Evolutionary conservation across 1,284 basidiomycete genomes (phyloP).

Genomic region (Neotropicomus parvogracilis): DNA sequence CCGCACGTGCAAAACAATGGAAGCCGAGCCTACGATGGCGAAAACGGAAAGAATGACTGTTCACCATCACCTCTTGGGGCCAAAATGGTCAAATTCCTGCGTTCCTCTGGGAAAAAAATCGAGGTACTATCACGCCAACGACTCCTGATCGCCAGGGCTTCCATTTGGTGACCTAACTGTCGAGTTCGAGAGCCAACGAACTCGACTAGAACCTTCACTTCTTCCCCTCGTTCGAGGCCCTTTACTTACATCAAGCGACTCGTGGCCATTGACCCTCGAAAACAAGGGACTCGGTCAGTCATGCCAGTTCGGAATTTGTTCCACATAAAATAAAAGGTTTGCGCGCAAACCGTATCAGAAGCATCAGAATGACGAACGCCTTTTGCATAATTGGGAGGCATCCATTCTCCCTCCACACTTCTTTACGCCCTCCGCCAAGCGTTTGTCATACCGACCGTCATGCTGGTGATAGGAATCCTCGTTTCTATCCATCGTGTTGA

Average conservation of each 20-base stretch:
- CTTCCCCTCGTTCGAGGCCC: constrained; percentile 18
- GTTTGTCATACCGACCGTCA: constrained; percentile 10
- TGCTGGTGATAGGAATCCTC: constrained; percentile 12
- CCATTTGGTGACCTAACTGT: constrained; percentile 29
- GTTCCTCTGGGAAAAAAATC: constrained; percentile 23
- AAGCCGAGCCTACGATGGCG: constrained; percentile 24
- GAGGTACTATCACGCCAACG: constrained; percentile 22
- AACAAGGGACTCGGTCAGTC: constrained; percentile 14
- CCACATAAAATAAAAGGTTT: constrained; percentile 4
- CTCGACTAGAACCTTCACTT: constrained; percentile 6
- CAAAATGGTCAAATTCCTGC: constrained; percentile 28
- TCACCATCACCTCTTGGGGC: constrained; percentile 13
- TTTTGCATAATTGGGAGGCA: constrained; percentile 18
- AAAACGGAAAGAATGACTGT: constrained; percentile 24
- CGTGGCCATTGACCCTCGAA: constrained; percentile 21
- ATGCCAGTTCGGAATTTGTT: constrained; percentile 17
- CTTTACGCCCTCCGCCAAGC: constrained; percentile 24
- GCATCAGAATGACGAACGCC: constrained; percentile 16
- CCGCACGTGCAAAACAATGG: constrained; percentile 33
- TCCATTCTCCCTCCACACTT: constrained; percentile 32
- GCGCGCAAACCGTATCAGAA: constrained; percentile 26
- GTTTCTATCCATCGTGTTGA: constrained; percentile 6
- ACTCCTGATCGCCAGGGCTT: constrained; percentile 30
- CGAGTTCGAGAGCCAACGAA: constrained; percentile 18
- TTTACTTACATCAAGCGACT: constrained; percentile 16